Evolutionary conservation across 1,284 basidiomycete species (phyloP).

Genomic region (Trametes hirsuta): DNA sequence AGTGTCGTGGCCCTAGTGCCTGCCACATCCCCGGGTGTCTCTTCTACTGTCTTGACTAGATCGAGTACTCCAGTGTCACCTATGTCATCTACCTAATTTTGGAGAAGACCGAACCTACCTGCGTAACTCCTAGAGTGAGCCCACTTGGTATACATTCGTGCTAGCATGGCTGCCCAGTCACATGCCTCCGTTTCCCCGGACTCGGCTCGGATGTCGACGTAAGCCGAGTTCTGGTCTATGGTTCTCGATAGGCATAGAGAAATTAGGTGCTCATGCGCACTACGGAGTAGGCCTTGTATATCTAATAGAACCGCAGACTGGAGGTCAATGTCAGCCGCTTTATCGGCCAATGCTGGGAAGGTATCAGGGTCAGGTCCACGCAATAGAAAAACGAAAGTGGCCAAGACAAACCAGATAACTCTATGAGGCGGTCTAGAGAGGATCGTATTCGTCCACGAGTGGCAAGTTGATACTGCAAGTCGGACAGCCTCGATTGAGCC

Average conservation of each 20-base stretch:
- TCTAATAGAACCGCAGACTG: slow-evolving; percentile 18
- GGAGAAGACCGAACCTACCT: slow-evolving; percentile 8
- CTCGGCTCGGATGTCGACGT: slow-evolving; percentile 21
- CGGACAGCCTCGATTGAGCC: slow-evolving; percentile 11
- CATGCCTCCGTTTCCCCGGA: slow-evolving; percentile 23
- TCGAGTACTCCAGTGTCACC: too few relatives aligned
- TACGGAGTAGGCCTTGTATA: slow-evolving; percentile 12
- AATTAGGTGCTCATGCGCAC: slow-evolving; percentile 18
- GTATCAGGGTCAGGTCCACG: neutral
- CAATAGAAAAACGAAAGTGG: too few relatives aligned
- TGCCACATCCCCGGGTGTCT: slow-evolving; percentile 14
- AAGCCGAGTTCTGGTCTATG: slow-evolving; percentile 25
- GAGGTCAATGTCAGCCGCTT: slow-evolving; percentile 13
- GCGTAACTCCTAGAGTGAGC: slow-evolving; percentile 21
- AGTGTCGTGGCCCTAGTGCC: slow-evolving; percentile 21
- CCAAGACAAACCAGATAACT: slow-evolving; percentile 16
- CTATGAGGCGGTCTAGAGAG: slow-evolving; percentile 8
- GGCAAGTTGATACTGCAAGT: slow-evolving; percentile 17
- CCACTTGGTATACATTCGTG: slow-evolving; percentile 28
- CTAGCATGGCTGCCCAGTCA: slow-evolving; percentile 26
- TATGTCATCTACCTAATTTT: too few relatives aligned
- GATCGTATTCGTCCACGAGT: slow-evolving; percentile 11
- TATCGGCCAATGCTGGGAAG: slow-evolving; percentile 7
- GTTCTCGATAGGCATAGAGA: slow-evolving; percentile 22
- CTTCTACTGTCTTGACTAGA: slow-evolving; percentile 20